A percentile compares a stretch with the other conserved stretches of the same genome.
These are phyloP conservation scores for Dimargaris xerosporica DNA, from an alignment of 192 early-diverging fungal genomes.

Conservation along the genomic window DNA sequence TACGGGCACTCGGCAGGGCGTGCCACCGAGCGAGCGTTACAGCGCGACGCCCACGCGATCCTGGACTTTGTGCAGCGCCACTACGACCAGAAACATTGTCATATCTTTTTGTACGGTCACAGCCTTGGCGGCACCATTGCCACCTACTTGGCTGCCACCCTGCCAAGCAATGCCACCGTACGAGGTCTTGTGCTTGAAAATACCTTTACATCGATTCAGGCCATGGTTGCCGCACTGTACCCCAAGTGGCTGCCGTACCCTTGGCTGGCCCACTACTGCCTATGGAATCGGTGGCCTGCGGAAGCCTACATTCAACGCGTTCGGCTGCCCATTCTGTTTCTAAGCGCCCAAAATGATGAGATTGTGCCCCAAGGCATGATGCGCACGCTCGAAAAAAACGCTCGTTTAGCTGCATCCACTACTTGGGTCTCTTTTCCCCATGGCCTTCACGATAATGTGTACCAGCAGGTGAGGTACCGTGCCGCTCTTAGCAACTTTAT, in stretches of 20 bases:
- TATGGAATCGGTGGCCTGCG: conserved; percentile 24
- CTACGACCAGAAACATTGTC: conserved; percentile 9
- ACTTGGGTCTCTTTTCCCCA: conserved; percentile 14
- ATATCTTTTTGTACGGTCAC: conserved; percentile 23
- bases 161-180: conserved; percentile 9
- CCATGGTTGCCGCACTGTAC: conserved; percentile 23
- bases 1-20: conserved; percentile 21
- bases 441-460: conserved; percentile 21
- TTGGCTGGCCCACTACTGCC: conserved; percentile 17
- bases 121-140: conserved; percentile 24
- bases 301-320: conserved; percentile 13
- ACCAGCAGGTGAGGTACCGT: conserved; percentile 8
- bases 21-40: conserved; percentile 20
- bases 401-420: conserved; percentile 8
- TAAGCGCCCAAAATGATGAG: conserved; percentile 24
- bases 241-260: conserved; percentile 22
- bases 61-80: conserved; percentile 10
- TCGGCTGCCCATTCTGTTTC: conserved; percentile 17
- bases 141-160: conserved; percentile 15
- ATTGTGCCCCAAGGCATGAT: conserved; percentile 25
- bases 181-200: conserved; percentile 27
- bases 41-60: conserved; percentile 19
- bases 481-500: conserved; percentile 13
- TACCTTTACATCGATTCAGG: conserved; percentile 21
- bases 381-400: conserved; percentile 14